These are phyloP conservation scores for Hymenoscyphus salicellus DNA, from an alignment of 2,329 filamentous ascomycete species.

Conservation along the genomic window DNA sequence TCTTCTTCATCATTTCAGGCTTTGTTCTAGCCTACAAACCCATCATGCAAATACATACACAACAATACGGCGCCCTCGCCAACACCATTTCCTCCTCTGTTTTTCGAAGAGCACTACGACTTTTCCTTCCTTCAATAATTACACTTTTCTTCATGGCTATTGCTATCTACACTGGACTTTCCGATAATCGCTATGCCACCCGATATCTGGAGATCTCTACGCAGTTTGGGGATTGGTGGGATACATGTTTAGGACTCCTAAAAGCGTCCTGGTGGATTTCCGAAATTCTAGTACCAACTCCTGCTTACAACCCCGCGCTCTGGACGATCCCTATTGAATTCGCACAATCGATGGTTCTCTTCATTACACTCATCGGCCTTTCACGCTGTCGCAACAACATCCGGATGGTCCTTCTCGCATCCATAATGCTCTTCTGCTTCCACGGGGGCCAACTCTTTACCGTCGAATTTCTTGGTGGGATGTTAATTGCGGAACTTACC, in stretches of 20 bases:
- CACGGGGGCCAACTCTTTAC: constrained; percentile 27
- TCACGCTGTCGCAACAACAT: constrained; percentile 27
- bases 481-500: constrained; percentile 46
- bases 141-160: constrained; percentile 45
- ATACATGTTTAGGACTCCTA: constrained; percentile 41
- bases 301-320: constrained; percentile 32
- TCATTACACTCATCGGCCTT: constrained; percentile 29
- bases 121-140: constrained; percentile 46
- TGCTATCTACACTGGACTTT: constrained; percentile 44
- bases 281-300: constrained; percentile 18
- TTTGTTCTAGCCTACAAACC: constrained; percentile 47
- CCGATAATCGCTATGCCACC: constrained; percentile 45
- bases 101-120: constrained; percentile 46
- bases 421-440: constrained; percentile 30
- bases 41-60: constrained; percentile 41
- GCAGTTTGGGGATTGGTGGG: constrained; percentile 40
- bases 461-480: constrained; percentile 46
- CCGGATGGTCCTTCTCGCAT: constrained; percentile 26
- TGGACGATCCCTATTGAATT: constrained; percentile 37
- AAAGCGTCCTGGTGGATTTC: constrained; percentile 27
- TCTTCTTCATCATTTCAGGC: constrained; percentile 53
- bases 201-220: constrained; percentile 37
- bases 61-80: constrained; percentile 40
- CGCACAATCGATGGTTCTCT: constrained; percentile 34
- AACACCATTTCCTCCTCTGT: constrained; percentile 45